phyloP scores from a whole-genome alignment of 2,329 filamentous ascomycete species.

The Cordyceps fumosorosea region DNA sequence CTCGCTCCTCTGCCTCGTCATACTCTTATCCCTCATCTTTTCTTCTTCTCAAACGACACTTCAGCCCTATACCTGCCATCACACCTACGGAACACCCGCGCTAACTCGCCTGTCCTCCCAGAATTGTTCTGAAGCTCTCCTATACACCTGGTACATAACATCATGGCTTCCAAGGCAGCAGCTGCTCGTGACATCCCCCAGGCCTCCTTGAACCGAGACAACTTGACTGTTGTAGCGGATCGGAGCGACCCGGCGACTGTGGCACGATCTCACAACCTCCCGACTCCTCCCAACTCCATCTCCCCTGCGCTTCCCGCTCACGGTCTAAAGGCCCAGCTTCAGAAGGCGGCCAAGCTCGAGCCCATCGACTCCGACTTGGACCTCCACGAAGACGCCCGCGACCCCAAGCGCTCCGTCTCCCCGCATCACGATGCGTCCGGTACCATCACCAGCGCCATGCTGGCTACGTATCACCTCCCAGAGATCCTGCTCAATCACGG shows the following conservation, averaged over 20 bases:
- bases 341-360: constrained; percentile 52
- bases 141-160: constrained; percentile 36
- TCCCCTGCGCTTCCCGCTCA: constrained; percentile 81
- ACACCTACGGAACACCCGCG: neutral
- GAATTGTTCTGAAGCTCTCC: constrained; percentile 37
- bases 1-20: constrained; percentile 18
- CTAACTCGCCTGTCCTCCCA: constrained; percentile 19
- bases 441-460: constrained; percentile 74
- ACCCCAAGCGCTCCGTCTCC: constrained; percentile 33
- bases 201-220: constrained; percentile 57
- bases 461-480: constrained; percentile 85
- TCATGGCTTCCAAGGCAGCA: constrained; percentile 59
- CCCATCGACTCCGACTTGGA: constrained; percentile 82
- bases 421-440: constrained; percentile 63
- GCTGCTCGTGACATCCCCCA: constrained; percentile 62
- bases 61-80: neutral
- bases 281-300: constrained; percentile 91
- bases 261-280: constrained; percentile 60
- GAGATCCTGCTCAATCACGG: constrained; percentile 86
- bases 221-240: constrained; percentile 66
- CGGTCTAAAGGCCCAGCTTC: constrained; percentile 63
- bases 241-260: constrained; percentile 53
- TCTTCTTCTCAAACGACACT: constrained; percentile 19
- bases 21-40: constrained; percentile 19
- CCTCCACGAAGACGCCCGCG: constrained; percentile 54